Evolutionary conservation across 352 stramenopile species (phyloP), one percentile per base, ranked within the genome.

Genomic region (Phytopythium delawarense): DNA sequence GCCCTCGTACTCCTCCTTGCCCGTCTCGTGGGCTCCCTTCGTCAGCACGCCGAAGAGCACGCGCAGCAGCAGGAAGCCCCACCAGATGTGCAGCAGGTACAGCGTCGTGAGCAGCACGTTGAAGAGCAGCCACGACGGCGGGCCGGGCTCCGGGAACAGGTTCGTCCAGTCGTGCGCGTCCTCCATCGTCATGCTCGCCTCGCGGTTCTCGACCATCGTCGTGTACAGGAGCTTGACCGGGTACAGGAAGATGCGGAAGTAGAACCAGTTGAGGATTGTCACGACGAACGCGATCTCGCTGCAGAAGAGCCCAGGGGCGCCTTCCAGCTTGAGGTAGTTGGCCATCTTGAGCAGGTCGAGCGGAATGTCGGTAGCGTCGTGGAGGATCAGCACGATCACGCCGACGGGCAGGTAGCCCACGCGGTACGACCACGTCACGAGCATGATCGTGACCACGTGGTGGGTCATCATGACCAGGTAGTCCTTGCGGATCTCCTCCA

Each of bases 391-490:
- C 61, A 96, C 86, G 21, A 96, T 74, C 25, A 96, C 80, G 44
- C 88, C 88, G 1, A 96, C 81, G 13, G 84, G 83, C 21, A 94
- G 63, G 59, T 89, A 95, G n/a, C 87, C 83, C 34, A 93, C 68
- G 2, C 74, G 73, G 69, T 91, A 94, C 48, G 82, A 94, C 83
- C 84, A 94, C 23, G 79, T 90, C 32, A 96, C 82, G 23, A 96
- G 75, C 35, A 84, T 79, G 52, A 96, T 93, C 3, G 88, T 96
- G 42, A 95, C 82, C 32, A 93, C 78, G 65, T 96, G 87, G 70
- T 96, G 87, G 3, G 86, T 86, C 87, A 96, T 96, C 87, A 96
- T 96, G 28, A 94, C 86, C 50, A 94, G 65, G 71, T 95, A 94
- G 59, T 96, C 88, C 70, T 94, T 94, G 54, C 85, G 84, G 53